Evolutionary conservation across 495 filamentous ascomycete genomes (phyloP).

Genomic region (Neurospora sp.): DNA sequence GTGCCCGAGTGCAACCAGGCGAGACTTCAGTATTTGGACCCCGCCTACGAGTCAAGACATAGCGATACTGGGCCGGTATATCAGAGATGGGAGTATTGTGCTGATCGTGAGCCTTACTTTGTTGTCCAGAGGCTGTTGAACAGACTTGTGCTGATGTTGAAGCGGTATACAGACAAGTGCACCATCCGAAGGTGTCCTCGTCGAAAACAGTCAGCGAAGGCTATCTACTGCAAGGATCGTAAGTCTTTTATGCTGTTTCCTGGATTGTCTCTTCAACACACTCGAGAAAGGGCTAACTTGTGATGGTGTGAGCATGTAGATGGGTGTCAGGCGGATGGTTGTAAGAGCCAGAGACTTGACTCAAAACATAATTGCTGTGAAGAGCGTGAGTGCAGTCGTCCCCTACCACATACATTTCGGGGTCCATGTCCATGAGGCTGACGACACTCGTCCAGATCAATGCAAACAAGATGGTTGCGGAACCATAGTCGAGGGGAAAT

Average conservation of each 20-base stretch:
- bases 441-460: slow-evolving; percentile 1
- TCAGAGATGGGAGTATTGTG: slow-evolving; percentile 15
- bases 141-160: neutral
- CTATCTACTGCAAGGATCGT: slow-evolving; percentile 7
- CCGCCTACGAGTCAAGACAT: slow-evolving; percentile 9
- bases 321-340: slow-evolving; percentile 15
- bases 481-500: slow-evolving; percentile 10
- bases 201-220: neutral
- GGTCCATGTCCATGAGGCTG: neutral
- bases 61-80: slow-evolving; percentile 9
- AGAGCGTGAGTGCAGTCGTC: slow-evolving; percentile 7
- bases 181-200: slow-evolving; percentile 8
- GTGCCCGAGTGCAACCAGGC: slow-evolving; percentile 15
- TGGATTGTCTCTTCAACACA: too few relatives aligned
- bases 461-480: slow-evolving; percentile 15
- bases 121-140: neutral
- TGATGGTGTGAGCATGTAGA: neutral
- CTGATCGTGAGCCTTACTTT: slow-evolving; percentile 14
- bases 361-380: slow-evolving; percentile 12
- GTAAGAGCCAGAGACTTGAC: slow-evolving; percentile 10
- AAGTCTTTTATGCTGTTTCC: too few relatives aligned
- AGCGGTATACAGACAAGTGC: slow-evolving; percentile 17
- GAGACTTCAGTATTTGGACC: slow-evolving; percentile 15
- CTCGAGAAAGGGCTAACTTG: neutral
- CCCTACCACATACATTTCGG: neutral